Base-by-base conservation (phyloP, 1,284 basidiomycete species). In the Schizophyllum amplum region DNA sequence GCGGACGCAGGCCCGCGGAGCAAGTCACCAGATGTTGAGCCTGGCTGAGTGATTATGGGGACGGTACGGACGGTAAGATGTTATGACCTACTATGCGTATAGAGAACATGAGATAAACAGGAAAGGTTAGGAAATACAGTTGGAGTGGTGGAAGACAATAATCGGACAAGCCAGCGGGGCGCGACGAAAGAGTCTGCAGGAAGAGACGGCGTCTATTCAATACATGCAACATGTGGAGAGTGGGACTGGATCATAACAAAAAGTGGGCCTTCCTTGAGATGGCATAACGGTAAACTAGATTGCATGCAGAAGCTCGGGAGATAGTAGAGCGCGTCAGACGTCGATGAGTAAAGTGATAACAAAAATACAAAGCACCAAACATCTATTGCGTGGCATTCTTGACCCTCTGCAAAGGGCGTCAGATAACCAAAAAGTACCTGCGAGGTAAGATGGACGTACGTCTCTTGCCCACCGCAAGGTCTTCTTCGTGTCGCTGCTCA, bases 401-500 rank as follows among this genome's bases (percentile, higher is more conserved):
- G 64, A 87, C 77, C 84, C 86, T 84, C 85, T 87, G 56, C 2
- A 59, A 49, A 64, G 47, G 56, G 50, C 25, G 60, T 60, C 25
- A 63, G 58, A 47, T 52, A 55, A 23, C 55, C 50, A 22, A 25
- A 49, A 33, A 53, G 24, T 1, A 53, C 54, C 24, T 22, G 9
- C 17, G 3, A 46, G 1, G 21, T 15, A 23, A 53, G 53, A 4
- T 25, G 17, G 17, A 72, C 83, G 58, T 64, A 90, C 90, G 79
- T 92, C 89, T 49, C 87, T 80, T 51, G 90, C 88, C 88, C 89
- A 92, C 58, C 87, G 84, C 73, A 90, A 73, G 9, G 86, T 90
- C 75, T 82, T 87, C 80, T 86, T 91, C 26, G 84, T 84, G 62
- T 91, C 88, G 51, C 74, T 68, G 13, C 81, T 75, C 76, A 83